These are phyloP conservation scores for Suillus cothurnatus DNA, from an alignment of 768 basidiomycete genomes.

Conservation along the genomic window DNA sequence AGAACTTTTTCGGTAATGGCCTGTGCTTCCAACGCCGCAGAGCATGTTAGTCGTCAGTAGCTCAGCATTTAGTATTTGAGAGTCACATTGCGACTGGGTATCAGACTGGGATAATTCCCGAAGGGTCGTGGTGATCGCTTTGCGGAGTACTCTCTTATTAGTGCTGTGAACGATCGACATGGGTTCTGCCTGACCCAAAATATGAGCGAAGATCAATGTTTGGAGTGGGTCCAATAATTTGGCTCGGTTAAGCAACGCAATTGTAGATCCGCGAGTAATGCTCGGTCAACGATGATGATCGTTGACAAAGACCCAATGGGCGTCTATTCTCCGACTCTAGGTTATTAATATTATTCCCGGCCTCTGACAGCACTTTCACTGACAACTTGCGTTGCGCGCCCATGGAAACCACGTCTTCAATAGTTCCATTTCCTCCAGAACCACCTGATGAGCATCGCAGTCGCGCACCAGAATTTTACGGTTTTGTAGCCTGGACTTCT, in stretches of 20 bases:
- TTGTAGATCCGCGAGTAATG: constrained; percentile 11
- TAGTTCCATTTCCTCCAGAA: constrained; percentile 44
- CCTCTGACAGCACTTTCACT: not conserved
- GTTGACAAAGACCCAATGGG: constrained; percentile 14
- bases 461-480: constrained; percentile 84
- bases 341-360: not conserved
- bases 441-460: constrained; percentile 51
- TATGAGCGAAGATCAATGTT: constrained; percentile 3
- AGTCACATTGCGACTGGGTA: constrained; percentile 63
- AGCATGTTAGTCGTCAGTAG: constrained; percentile 11
- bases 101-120: constrained; percentile 43
- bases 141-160: constrained; percentile 61
- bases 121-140: constrained; percentile 47
- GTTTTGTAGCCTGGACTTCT: constrained; percentile 85
- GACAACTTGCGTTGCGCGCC: not conserved
- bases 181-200: not conserved
- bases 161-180: constrained; percentile 33
- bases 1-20: constrained; percentile 50
- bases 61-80: not conserved
- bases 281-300: not conserved
- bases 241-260: constrained; percentile 18
- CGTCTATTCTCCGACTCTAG: not conserved
- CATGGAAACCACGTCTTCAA: constrained; percentile 44
- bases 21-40: constrained; percentile 20
- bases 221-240: constrained; percentile 9